These are phyloP conservation scores for Penicillium sp. DNA, from an alignment of 2,329 filamentous ascomycete species.

Conservation along the genomic window DNA sequence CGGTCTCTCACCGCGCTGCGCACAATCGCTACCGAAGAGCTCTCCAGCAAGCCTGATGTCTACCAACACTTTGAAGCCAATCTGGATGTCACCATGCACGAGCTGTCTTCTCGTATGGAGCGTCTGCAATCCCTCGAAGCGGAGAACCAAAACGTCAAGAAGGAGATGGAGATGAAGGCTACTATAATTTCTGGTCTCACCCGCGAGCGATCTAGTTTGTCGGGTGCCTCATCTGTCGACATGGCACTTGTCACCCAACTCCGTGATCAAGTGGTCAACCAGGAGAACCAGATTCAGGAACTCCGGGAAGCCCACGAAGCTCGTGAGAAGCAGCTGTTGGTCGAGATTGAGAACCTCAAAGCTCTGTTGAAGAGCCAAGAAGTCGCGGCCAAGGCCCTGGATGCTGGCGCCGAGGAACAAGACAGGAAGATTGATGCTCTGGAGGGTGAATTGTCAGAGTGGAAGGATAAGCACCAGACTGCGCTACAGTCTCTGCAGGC, in stretches of 20 bases:
- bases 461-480: conserved; percentile 75
- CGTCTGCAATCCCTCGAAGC: conserved; percentile 87
- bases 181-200: conserved; percentile 93
- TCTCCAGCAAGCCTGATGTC: conserved; percentile 77
- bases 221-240: conserved; percentile 78
- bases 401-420: conserved; percentile 47
- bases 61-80: conserved; percentile 94
- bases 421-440: conserved; percentile 66
- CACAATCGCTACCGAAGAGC: conserved; percentile 83
- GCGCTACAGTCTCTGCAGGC: conserved; percentile 71
- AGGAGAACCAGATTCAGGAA: conserved; percentile 75
- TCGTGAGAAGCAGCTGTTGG: conserved; percentile 74
- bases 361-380: conserved; percentile 53
- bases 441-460: conserved; percentile 70
- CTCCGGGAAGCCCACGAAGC: conserved; percentile 73
- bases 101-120: conserved; percentile 83
- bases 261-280: conserved; percentile 84
- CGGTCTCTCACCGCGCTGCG: conserved; percentile 87
- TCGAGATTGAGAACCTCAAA: conserved; percentile 71
- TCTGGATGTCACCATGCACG: conserved; percentile 87
- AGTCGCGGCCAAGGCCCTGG: conserved; percentile 39
- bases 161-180: conserved; percentile 97
- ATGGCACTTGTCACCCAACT: conserved; percentile 87
- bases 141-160: conserved; percentile 79
- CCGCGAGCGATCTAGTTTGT: conserved; percentile 87